Conservation (phyloP, 2,329 filamentous ascomycete species). For the Thielaviopsis cerberus region DNA sequence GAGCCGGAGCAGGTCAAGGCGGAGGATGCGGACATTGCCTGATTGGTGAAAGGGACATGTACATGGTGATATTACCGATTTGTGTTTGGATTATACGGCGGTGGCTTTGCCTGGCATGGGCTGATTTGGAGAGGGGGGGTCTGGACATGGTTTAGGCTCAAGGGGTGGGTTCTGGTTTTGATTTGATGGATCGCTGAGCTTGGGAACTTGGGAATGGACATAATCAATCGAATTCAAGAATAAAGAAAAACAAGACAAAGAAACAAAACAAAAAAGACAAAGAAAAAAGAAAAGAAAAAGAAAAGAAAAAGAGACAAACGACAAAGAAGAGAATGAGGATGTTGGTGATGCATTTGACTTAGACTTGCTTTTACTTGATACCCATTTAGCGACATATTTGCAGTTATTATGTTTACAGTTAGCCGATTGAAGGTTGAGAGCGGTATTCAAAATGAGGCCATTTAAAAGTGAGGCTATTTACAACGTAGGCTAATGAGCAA, state of each 20-base stretch:
- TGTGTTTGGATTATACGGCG: no score
- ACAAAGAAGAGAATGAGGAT: not conserved
- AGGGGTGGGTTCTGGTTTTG: not conserved
- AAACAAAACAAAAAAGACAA: slow-evolving; percentile 12
- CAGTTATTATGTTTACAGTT: not conserved
- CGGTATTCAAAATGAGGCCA: no score
- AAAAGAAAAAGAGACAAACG: slow-evolving; percentile 4
- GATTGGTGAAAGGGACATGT: slow-evolving; percentile 15
- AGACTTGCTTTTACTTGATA: not conserved
- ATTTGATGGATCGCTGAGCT: no score
- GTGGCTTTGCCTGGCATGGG: no score
- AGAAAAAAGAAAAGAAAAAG: slow-evolving; percentile 8
- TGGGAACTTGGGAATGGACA: slow-evolving; percentile 10
- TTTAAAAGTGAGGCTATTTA: no score
- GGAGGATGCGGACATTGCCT: slow-evolving; percentile 21
- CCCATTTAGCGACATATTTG: not conserved
- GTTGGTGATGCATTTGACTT: not conserved
- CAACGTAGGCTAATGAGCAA: no score
- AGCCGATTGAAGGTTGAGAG: no score
- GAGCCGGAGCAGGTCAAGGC: slow-evolving; percentile 19
- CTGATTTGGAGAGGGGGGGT: not conserved
- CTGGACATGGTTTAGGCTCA: not conserved
- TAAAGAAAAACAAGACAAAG: slow-evolving; percentile 7
- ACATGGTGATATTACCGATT: not conserved
- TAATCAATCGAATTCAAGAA: slow-evolving; percentile 6